These are phyloP conservation scores for Salicornia ramosissima DNA, from an alignment of 148 eudicot species.

Conservation along the genomic window DNA sequence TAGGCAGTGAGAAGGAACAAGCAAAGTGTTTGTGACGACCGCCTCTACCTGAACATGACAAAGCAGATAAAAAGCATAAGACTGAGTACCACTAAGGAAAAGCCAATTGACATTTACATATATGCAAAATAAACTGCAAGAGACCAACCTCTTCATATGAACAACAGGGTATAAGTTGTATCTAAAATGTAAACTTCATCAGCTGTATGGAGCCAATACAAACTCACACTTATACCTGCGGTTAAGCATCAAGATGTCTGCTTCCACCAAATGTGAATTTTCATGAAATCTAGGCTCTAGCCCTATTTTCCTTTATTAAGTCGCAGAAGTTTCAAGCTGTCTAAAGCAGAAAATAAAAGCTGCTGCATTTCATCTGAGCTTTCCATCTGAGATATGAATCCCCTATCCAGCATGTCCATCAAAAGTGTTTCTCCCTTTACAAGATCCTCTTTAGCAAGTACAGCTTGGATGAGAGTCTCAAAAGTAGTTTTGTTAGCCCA, in stretches of 20 bases:
- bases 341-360: constrained; percentile 40
- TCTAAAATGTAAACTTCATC: not conserved
- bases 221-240: not conserved
- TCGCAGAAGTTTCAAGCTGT: constrained; percentile 37
- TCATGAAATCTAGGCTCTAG: not conserved
- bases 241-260: not conserved
- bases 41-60: not conserved
- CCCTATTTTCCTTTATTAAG: constrained; percentile 23
- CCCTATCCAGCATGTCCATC: constrained; percentile 58
- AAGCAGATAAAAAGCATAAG: not conserved
- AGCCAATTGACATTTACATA: not conserved
- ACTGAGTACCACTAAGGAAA: not conserved
- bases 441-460: constrained; percentile 31
- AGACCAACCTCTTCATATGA: constrained; percentile 3
- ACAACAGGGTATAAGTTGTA: not conserved
- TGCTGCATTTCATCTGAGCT: constrained; percentile 28
- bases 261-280: not conserved
- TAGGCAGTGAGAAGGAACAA: not conserved
- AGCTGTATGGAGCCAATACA: not conserved
- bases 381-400: constrained; percentile 41
- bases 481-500: constrained; percentile 63
- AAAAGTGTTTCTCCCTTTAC: constrained; percentile 49
- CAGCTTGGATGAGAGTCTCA: constrained; percentile 41
- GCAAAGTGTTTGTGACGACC: not conserved
- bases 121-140: not conserved